phyloP scores from a whole-genome alignment of 257 asterid genomes.

The Scutellaria minor region DNA sequence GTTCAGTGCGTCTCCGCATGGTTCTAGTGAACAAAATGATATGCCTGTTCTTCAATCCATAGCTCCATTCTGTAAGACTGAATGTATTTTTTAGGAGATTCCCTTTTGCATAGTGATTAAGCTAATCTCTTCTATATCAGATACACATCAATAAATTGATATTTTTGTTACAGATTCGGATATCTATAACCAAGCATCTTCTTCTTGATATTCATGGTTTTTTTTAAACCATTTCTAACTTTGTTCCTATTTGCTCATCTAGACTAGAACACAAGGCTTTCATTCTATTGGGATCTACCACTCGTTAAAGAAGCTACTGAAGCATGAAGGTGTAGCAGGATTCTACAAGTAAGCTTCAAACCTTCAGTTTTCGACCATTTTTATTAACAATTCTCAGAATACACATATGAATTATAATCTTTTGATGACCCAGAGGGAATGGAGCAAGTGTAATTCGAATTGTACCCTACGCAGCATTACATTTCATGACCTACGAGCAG shows the following conservation, averaged over 20 bases:
- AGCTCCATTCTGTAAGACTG: background rate
- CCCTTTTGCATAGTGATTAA: background rate
- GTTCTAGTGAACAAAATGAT: no score
- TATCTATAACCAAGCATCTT: conserved; percentile 10
- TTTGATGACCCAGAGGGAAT: conserved; percentile 68
- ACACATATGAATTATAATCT: background rate
- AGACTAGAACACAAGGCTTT: conserved; percentile 93
- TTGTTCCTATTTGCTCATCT: conserved; percentile 25
- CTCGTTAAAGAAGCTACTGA: conserved; percentile 80
- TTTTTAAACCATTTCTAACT: conserved; percentile 25
- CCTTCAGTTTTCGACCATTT: conserved; percentile 7
- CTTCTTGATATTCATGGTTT: background rate
- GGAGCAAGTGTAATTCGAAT: conserved; percentile 98
- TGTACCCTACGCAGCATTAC: conserved; percentile 95
- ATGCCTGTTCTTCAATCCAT: background rate
- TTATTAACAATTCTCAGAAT: conserved; percentile 17
- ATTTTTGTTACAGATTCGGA: background rate
- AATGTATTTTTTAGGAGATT: background rate
- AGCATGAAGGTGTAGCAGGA: conserved; percentile 89
- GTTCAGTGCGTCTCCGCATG: background rate
- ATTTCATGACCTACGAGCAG: conserved; percentile 94
- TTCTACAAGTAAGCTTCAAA: conserved; percentile 71
- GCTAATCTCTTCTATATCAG: background rate
- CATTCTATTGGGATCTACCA: conserved; percentile 80
- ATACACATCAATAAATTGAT: no score